Conservation (phyloP, 768 basidiomycete species). For the Rickenella mellea region DNA sequence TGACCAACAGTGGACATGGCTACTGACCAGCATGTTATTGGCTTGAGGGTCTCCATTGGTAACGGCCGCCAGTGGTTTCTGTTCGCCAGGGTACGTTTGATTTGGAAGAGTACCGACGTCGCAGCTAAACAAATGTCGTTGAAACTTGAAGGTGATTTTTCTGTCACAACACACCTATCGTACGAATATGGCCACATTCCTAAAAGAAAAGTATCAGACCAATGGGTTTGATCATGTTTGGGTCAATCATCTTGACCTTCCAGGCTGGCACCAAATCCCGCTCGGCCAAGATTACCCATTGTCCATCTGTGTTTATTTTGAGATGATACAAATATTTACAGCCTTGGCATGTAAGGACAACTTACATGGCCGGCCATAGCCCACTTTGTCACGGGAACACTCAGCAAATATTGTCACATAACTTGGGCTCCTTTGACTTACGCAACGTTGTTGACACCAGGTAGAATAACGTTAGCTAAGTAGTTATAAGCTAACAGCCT, state of each 20-base stretch:
- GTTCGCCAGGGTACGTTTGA: conserved; percentile 53
- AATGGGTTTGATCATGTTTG: conserved; percentile 22
- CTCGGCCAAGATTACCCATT: conserved; percentile 44
- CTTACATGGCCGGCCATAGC: conserved; percentile 40
- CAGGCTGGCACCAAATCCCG: conserved; percentile 45
- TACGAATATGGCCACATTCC: conserved; percentile 57
- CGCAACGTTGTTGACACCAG: conserved; percentile 55
- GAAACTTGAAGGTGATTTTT: no score
- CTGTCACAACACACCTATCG: conserved; percentile 71
- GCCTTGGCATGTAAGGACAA: neutral
- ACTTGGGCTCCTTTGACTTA: conserved; percentile 55
- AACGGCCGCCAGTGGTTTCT: conserved; percentile 53
- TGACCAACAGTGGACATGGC: conserved; percentile 31
- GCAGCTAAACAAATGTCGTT: no score
- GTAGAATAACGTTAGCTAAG: conserved; percentile 58
- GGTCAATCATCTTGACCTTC: conserved; percentile 57
- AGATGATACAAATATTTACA: neutral
- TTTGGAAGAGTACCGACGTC: conserved; percentile 80
- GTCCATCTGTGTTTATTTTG: conserved; percentile 33
- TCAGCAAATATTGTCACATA: conserved; percentile 67
- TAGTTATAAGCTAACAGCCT: conserved; percentile 76
- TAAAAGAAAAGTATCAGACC: conserved; percentile 6
- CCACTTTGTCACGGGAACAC: conserved; percentile 22
- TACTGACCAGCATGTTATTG: conserved; percentile 40
- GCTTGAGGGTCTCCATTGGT: conserved; percentile 39